Base-by-base conservation (phyloP, 495 filamentous ascomycete genomes). In the Staphylotrichum longicolle region DNA sequence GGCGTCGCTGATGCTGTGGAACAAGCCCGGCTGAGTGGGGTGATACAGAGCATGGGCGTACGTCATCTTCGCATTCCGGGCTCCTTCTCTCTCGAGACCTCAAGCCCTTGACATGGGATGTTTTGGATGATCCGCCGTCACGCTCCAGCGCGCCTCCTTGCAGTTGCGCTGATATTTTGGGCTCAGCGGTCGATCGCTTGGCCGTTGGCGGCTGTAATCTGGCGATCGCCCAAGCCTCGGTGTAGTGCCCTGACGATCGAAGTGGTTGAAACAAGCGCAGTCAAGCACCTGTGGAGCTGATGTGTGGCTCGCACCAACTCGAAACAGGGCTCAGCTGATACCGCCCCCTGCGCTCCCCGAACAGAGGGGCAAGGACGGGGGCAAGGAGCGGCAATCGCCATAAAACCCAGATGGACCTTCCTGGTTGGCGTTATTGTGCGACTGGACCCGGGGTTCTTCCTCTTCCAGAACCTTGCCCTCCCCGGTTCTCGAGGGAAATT, bases 251-350 rank as follows among this genome's bases (percentile, higher is more conserved):
- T 37, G 58, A 33, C 50, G 49, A 60, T 60, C 58, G 49, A n/a
- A 42, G 20, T 27, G 30, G 54, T 46, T 63, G 61, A 63, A 63
- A 63, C 61, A 58, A 57, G 61, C 54, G 47, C 61, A 39, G 39
- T 20, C 49, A 32, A 27, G 41, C 42, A 40, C 7, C 37, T 46
- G 33, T 58, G 61, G 54, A 55, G 54, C 40, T 20, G 34, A n/a
- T 35, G 7, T 40, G 61, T 54, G 47, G 61, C 40, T 57, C 54
- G 40, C 54, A 44, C 61, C 54, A 57, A 58, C 32, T 50, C 53
- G 45, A 57, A 62, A 62, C 60, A 56, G 33, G 46, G 34, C 45
- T 20, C 45, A 45, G 33, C 45, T 20, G 52, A 33, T 27, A 51
- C 47, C 20, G 27, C 6, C n/a, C 54, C 48, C 57, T 30, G 37